Conservation (phyloP, 148 eudicot species). For the Gaultheria prostrata region DNA sequence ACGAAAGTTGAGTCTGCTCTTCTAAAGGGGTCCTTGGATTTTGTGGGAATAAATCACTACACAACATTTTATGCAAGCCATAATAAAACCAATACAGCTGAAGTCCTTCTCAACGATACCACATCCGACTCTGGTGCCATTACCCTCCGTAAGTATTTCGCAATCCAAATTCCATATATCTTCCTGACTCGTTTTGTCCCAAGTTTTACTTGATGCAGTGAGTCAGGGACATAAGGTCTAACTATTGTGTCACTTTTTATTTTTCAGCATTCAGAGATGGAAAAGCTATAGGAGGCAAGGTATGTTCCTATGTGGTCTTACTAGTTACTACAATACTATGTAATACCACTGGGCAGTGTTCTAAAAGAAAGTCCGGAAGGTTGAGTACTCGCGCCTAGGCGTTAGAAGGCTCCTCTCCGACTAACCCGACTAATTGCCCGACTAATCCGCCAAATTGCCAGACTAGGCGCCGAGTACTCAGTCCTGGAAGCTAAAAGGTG, state of each 20-base stretch:
- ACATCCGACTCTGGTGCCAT: conserved; percentile 57
- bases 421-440: too few species aligned
- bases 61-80: conserved; percentile 68
- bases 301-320: conserved; percentile 19
- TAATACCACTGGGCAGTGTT: too few species aligned
- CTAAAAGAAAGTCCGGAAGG: too few species aligned
- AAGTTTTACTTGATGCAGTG: neutral
- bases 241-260: neutral
- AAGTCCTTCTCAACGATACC: conserved; percentile 52
- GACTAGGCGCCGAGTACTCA: too few species aligned
- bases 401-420: too few species aligned
- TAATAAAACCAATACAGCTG: conserved; percentile 37
- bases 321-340: neutral
- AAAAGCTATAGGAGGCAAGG: conserved; percentile 71
- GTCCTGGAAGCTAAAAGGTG: too few species aligned
- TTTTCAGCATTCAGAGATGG: conserved; percentile 57
- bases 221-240: neutral
- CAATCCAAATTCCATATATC: neutral
- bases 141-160: conserved; percentile 52
- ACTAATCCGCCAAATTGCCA: too few species aligned
- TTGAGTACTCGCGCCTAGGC: too few species aligned
- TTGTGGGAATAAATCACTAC: conserved; percentile 92
- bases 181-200: neutral
- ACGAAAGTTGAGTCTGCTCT: conserved; percentile 37
- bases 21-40: conserved; percentile 77